Evolutionary conservation across 2,329 filamentous ascomycete species (phyloP).

Genomic region (Arthrobotrys sinensis): DNA sequence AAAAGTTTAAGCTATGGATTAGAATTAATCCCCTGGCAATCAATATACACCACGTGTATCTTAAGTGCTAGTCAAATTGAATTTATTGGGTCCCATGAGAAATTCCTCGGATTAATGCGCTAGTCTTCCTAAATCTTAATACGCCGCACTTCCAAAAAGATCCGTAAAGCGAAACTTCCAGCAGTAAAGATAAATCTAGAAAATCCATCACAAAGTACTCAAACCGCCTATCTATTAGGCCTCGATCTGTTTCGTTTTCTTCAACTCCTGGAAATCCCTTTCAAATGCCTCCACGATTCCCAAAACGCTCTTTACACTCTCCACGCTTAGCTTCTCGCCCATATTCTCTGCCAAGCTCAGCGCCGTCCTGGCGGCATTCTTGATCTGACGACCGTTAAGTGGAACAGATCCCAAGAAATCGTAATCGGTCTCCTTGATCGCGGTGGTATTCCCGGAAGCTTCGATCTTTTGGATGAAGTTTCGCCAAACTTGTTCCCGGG

Average conservation of each 20-base stretch:
- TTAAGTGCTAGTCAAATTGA: too few species aligned
- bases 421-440: constrained; percentile 57
- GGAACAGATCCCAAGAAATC: constrained; percentile 61
- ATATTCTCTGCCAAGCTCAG: constrained; percentile 64
- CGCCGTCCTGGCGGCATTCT: constrained; percentile 66
- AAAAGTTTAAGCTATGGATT: too few species aligned
- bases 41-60: too few species aligned
- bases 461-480: constrained; percentile 64
- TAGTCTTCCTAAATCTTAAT: too few species aligned
- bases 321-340: constrained; percentile 62
- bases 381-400: constrained; percentile 67
- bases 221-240: not conserved
- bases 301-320: constrained; percentile 64
- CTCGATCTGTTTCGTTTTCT: constrained; percentile 29
- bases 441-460: constrained; percentile 38
- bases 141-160: too few species aligned
- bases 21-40: too few species aligned
- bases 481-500: constrained; percentile 65
- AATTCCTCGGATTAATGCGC: too few species aligned
- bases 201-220: too few species aligned
- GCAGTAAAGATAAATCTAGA: too few species aligned
- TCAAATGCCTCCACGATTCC: constrained; percentile 64
- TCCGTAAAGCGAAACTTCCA: too few species aligned
- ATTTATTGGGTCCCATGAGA: too few species aligned
- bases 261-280: constrained; percentile 74